Evolutionary conservation across 2,329 filamentous ascomycete species (phyloP), one percentile per base, ranked within the genome.

Genomic region (Shiraia sp.): DNA sequence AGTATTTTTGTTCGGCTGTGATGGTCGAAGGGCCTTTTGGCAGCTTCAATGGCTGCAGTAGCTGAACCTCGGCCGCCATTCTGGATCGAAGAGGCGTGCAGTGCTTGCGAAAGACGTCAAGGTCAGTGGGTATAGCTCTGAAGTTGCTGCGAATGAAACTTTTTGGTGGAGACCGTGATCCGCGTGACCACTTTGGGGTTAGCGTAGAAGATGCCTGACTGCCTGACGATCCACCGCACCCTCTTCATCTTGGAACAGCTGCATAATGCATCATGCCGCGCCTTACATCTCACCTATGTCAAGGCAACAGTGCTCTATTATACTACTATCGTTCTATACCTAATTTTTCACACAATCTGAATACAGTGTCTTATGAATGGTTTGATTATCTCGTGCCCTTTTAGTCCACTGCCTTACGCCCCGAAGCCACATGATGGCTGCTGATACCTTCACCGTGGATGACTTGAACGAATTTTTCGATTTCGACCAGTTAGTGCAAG

Each of bases 1-100:
- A 99, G 78, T 97, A 97, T 54, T 86, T 82, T 74, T 97, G 91
- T 75, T 99, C 93, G 23, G 91, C 86, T 5, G 92, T 96, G 33
- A 92, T 74, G 39, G 89, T 86, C 28, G 87, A 85, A 42, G 90
- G 90, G 36, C 89, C 88, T 51, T 87, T 81, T 42, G 92, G 85
- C 65, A 95, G 81, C 78, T 90, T 95, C 65, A 95, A 76, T 69
- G 86, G 86, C 69, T 85, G 84, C 55, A 95, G 76, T 47, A 88
- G 87, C 70, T 83, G 82, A 61, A 95, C 88, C 75, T 90, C 85
- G 63, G 90, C 88, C 59, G 91, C 90, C 90, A 96, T 96, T 49
- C 59, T 60, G 54, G 19, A 13, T 34, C 40, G 32, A 39, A 31
- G 25, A 36, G 38, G 43, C 42, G 40, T 51, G 51, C 30, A 47